These are phyloP conservation scores for Hymenotorrendiella dingleyae DNA, from an alignment of 2,329 filamentous ascomycete species.

Conservation along the genomic window DNA sequence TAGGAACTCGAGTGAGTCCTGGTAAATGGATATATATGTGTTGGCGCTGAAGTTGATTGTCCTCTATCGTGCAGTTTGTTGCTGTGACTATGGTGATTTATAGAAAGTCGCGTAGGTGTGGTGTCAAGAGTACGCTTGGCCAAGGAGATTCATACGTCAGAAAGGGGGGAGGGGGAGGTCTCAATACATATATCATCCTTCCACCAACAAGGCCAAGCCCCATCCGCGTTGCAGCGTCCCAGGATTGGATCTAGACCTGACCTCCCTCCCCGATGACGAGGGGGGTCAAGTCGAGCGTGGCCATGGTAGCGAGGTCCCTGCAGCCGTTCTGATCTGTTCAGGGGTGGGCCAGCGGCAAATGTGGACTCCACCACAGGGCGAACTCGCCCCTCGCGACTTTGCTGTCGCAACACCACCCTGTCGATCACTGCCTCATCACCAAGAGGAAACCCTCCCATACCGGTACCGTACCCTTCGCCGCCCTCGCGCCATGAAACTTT, in stretches of 20 bases:
- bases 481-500: too few species aligned
- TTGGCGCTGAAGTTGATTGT: not conserved
- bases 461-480: too few species aligned
- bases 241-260: not conserved
- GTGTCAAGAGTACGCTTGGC: not conserved
- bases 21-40: not conserved
- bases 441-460: too few species aligned
- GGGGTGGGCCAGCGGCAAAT: too few species aligned
- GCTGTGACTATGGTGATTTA: not conserved
- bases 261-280: not conserved
- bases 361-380: too few species aligned
- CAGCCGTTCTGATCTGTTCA: too few species aligned
- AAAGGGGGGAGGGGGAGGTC: too few species aligned
- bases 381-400: too few species aligned
- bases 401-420: too few species aligned
- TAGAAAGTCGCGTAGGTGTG: not conserved
- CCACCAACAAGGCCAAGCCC: not conserved
- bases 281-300: not conserved
- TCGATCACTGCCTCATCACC: too few species aligned
- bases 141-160: too few species aligned
- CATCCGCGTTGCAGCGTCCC: not conserved
- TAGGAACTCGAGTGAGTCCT: not conserved
- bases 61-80: not conserved
- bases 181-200: not conserved
- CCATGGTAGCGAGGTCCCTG: not conserved